Percentiles rank a stretch among this genome's conserved stretches.
Conservation (phyloP, 148 eudicot species). For the Fagopyrum homotropicum region DNA sequence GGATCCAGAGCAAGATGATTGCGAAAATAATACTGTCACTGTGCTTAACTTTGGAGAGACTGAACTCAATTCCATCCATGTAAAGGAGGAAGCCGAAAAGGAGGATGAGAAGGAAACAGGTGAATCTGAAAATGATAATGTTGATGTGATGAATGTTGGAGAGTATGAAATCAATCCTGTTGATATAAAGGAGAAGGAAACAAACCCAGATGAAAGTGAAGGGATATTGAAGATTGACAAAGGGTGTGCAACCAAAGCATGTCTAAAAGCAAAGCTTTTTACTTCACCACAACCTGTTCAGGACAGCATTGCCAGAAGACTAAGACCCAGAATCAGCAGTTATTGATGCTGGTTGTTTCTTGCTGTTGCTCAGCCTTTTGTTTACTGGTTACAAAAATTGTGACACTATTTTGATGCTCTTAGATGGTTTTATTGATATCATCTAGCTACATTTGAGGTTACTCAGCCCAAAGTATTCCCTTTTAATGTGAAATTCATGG, state of each 20-base stretch:
- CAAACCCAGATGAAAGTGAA: background rate
- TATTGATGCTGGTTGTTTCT: background rate
- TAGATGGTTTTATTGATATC: background rate
- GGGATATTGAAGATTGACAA: background rate
- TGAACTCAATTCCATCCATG: too few relatives aligned
- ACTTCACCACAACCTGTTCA: background rate
- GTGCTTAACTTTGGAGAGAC: too few relatives aligned
- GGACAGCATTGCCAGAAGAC: slow-evolving; percentile 12
- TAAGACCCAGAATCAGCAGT: slow-evolving; percentile 1
- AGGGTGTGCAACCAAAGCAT: background rate
- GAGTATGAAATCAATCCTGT: background rate
- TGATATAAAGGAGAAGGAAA: background rate
- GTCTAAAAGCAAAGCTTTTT: slow-evolving; percentile 7
- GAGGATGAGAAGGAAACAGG: too few relatives aligned
- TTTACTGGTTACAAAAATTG: background rate
- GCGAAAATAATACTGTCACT: too few relatives aligned
- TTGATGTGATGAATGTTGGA: background rate
- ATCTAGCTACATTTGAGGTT: background rate
- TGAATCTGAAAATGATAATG: too few relatives aligned
- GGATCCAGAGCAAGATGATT: too few relatives aligned
- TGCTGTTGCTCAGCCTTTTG: background rate
- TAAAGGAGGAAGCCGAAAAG: too few relatives aligned
- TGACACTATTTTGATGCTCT: background rate
- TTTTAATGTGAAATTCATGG: too few relatives aligned
- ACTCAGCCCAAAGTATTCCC: too few relatives aligned